Percentiles rank a stretch among this genome's conserved stretches.
Conservation (phyloP, 129 eudicot species). For the Erigeron canadensis region DNA sequence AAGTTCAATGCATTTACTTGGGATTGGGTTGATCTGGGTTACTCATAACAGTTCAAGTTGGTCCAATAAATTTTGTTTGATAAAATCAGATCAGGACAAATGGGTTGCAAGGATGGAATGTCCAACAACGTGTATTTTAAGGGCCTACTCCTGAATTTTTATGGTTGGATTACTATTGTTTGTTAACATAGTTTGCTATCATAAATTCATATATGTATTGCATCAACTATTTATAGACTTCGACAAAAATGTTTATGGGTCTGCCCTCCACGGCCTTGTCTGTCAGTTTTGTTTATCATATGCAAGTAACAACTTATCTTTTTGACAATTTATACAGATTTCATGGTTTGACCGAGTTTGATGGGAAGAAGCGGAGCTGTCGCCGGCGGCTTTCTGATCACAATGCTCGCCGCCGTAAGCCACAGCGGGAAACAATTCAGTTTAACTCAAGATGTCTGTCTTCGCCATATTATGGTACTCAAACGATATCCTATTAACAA, state of each 20-base stretch:
- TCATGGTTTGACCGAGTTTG: constrained; percentile 82
- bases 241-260: not conserved
- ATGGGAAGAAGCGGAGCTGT: constrained; percentile 90
- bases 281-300: not conserved
- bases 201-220: too few relatives aligned
- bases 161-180: not conserved
- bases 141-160: not conserved
- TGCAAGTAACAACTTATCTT: not conserved
- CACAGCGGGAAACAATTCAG: constrained; percentile 63
- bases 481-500: not conserved
- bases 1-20: not conserved
- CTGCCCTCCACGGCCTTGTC: not conserved
- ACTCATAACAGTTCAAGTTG: not conserved
- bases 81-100: too few relatives aligned
- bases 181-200: not conserved
- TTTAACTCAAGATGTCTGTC: constrained; percentile 60
- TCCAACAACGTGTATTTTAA: not conserved
- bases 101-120: not conserved
- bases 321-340: constrained; percentile 47
- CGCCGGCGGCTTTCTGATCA: constrained; percentile 90
- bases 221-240: not conserved
- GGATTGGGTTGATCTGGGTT: not conserved
- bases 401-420: constrained; percentile 94
- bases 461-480: constrained; percentile 69
- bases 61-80: too few relatives aligned